Evolutionary conservation across 2,329 filamentous ascomycete genomes (phyloP).

Genomic region (Dendrostoma leiphaemia): DNA sequence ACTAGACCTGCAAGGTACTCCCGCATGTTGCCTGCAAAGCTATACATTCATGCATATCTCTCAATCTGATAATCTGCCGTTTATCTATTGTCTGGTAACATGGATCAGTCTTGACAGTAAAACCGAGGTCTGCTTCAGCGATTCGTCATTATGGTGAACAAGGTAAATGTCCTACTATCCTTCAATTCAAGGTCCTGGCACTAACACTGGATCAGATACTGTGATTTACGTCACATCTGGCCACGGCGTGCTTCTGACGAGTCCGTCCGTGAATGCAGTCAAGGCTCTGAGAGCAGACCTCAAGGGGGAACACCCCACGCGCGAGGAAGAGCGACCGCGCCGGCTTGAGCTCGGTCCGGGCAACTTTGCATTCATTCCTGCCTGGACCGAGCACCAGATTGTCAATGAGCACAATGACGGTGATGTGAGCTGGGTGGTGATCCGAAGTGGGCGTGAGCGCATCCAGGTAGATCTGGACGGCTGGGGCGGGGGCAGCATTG

Average conservation of each 20-base stretch:
- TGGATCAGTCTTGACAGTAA: slow-evolving; percentile 57
- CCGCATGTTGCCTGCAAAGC: background rate
- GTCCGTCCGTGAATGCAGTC: slow-evolving; percentile 33
- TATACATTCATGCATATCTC: background rate
- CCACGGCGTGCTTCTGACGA: slow-evolving; percentile 58
- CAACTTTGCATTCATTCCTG: slow-evolving; percentile 69
- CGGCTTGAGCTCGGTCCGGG: slow-evolving; percentile 58
- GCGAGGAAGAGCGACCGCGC: slow-evolving; percentile 47
- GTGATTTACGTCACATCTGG: slow-evolving; percentile 67
- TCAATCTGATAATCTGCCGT: no score
- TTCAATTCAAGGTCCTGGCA: background rate
- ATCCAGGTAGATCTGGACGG: slow-evolving; percentile 61
- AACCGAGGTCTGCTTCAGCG: slow-evolving; percentile 58
- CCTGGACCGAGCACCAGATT: slow-evolving; percentile 69
- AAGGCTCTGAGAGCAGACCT: slow-evolving; percentile 14
- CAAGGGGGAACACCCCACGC: slow-evolving; percentile 7
- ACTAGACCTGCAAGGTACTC: background rate
- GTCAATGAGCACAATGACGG: slow-evolving; percentile 54
- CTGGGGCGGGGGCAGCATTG: slow-evolving; percentile 50
- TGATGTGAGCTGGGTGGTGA: slow-evolving; percentile 65
- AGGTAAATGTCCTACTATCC: slow-evolving; percentile 39
- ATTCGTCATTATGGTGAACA: slow-evolving; percentile 71
- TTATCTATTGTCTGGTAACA: slow-evolving; percentile 21
- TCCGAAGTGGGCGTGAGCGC: slow-evolving; percentile 58
- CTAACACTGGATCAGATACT: no score